Evolutionary conservation across 495 filamentous ascomycete species (phyloP), one percentile per base, ranked within the genome.

Genomic region (Sphaerosporella brunnea): DNA sequence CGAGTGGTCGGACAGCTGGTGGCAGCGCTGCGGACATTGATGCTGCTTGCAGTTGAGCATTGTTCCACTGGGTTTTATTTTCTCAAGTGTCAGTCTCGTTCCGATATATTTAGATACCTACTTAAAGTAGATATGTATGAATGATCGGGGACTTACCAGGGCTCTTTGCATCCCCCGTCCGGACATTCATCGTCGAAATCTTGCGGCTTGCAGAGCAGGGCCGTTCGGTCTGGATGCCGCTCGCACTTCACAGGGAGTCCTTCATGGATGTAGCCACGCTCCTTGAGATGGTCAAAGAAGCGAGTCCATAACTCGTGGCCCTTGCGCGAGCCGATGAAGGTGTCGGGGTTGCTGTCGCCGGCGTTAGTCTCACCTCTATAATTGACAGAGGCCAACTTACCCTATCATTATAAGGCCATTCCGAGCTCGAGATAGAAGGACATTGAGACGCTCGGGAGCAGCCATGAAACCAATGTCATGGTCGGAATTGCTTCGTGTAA

Each of bases 381-480:
- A 5, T 32, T 5, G 7, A 32, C 28, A 5, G 13, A 35, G 58
- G 0, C 69, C 62, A 32, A 72, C 67, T 58, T 82, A 82, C 0
- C 82, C 82, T 36, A 86, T 74, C 62, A 88, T 61, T n/a, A 84
- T 73, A 8, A 86, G 59, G 0, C 62, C 68, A 45, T 82, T 63
- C 1, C 80, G 70, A 2, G 82, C 80, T 53, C 82, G 63, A 0
- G 80, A 84, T 0, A 86, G 58, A 0, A 85, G 65, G 0, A 88
- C 82, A 48, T 84, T 86, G 0, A 85, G 50, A 5, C 82, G 65
- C 53, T 88, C 68, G 0, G 76, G 74, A 0, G 74, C 64, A 8
- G 67, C 51, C 77, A 88, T 82, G 62, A 88, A 88, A 0, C 82
- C 82, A 28, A 84, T 80, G 30, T 84, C 78, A 0, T 71, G 67